Evolutionary conservation across 2,329 filamentous ascomycete genomes (phyloP), one percentile per base, ranked within the genome.

Genomic region (Colletotrichum sp.): DNA sequence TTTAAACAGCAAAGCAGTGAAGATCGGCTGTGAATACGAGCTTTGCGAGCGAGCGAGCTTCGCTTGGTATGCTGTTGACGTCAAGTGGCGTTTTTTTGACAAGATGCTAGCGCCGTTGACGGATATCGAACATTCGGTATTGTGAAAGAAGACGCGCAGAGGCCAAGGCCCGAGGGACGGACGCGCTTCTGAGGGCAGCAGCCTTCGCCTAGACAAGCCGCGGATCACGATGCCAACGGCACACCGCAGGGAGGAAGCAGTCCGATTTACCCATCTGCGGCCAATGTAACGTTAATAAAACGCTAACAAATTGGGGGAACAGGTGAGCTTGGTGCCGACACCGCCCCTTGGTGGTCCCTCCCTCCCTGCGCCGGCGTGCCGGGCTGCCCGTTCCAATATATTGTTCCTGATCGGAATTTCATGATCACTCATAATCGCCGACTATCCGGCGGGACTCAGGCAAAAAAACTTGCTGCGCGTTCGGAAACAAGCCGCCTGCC

Each of bases 261-360:
- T 32, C 28, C 44, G 65, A 52, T 52, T 32, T n/a, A 49, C 44
- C 44, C 44, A 21, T 52, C n/a, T 52, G 44, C 44, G 44, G 21
- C n/a, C 55, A 73, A 74, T 74, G 70, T 69, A 69, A 76, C 59
- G 34, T 74, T 69, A 59, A 73, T 52, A 55, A 59, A 60, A 69
- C 36, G 49, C 65, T 60, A 76, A 65, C 59, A 64, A 34, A 52
- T 60, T 44, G 64, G 44, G n/a, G 57, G 55, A 34, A 39, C 32
- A 49, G 44, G 44, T 49, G 44, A 52, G 7, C 10, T 13, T 8
- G 44, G 10, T 52, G 44, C 10, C 44, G 44, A 52, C n/a, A 52
- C 44, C 44, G 44, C 44, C n/a, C n/a, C 44, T 21, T 52, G 44
- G 39, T 49, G 39, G 39, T 55, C 67, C 49, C 26, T 63, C 62